phyloP scores from a whole-genome alignment of 1,284 basidiomycete genomes.

The Naganishia albida region DNA sequence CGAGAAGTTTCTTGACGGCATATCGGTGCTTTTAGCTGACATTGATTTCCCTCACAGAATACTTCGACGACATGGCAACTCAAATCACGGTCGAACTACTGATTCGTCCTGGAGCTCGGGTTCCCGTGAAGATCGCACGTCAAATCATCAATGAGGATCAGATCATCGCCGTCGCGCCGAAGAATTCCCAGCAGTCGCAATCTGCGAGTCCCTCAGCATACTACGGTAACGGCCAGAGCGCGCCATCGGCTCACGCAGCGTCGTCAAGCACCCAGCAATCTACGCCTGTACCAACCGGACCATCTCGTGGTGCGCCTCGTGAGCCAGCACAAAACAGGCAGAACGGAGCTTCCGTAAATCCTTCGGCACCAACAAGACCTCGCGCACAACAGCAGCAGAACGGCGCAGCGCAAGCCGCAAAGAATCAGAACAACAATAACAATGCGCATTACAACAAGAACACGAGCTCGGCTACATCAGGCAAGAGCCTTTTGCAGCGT shows the following conservation, averaged over 20 bases:
- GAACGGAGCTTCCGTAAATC: constrained; percentile 3
- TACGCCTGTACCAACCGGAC: neutral
- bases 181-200: neutral
- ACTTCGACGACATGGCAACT: constrained; percentile 23
- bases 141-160: constrained; percentile 20
- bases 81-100: constrained; percentile 26
- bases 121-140: constrained; percentile 17
- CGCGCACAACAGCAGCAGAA: constrained; percentile 14
- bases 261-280: constrained; percentile 13
- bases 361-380: constrained; percentile 3
- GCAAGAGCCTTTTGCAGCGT: constrained; percentile 25
- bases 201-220: neutral
- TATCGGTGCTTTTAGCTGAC: neutral
- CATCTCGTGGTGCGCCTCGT: neutral
- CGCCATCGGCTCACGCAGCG: neutral
- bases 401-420: neutral
- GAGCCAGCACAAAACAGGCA: neutral
- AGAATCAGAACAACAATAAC: constrained; percentile 2
- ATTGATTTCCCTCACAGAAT: neutral
- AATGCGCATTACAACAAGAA: constrained; percentile 21
- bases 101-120: constrained; percentile 18
- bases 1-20: neutral
- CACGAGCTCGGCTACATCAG: constrained; percentile 4
- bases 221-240: neutral
- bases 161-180: constrained; percentile 16